Base-by-base conservation (phyloP, 805 yeast genomes). In the Lipomyces sp. region DNA sequence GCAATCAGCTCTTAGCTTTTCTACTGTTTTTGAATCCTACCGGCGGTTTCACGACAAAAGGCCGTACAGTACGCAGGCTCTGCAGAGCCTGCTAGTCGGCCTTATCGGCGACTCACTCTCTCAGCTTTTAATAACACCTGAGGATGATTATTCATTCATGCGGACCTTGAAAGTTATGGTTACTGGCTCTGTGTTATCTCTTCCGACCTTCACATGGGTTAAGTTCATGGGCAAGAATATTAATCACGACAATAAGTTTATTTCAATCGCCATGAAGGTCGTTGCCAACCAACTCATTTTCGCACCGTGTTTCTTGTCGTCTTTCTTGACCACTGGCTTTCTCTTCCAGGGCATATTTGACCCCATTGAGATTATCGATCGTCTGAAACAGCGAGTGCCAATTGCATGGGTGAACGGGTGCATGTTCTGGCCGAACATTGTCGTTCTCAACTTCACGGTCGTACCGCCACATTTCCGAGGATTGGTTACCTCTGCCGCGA, bases 401-500 rank as follows among this genome's bases (percentile, higher is more conserved):
- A 48, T 60, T 6, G 71, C 69, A 3, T 68, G 71, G 71, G 57
- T 60, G 64, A 63, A 64, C 54, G 71, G 71, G 37, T 65, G 69
- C 65, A 64, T 65, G 69, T 68, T 55, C 63, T 68, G 71, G 71
- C 71, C 71, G 4, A 68, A 68, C 54, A 39, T 68, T 32, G 65
- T 68, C 33, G 39, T 58, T 10, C 62, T 68, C 30, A 68, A 68
- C 61, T 68, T 68, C 59, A 65, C 71, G 4, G 60, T 68, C 33
- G 57, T 68, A 13, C 71, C 69, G 29, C 71, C 71, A 8, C 69
- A 68, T 59, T 68, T 59, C 63, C 64, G 71, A n/a, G 71, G 71
- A 18, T 62, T 68, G 37, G 66, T 68, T 18, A 68, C 62, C 35
- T 62, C 71, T 4, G 59, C 34, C 13, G 71, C 71, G 6, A 18